Percentiles rank a stretch among this genome's conserved stretches.
Conservation (phyloP, 2,329 filamentous ascomycete genomes). For the Aspergillus jensenii region DNA sequence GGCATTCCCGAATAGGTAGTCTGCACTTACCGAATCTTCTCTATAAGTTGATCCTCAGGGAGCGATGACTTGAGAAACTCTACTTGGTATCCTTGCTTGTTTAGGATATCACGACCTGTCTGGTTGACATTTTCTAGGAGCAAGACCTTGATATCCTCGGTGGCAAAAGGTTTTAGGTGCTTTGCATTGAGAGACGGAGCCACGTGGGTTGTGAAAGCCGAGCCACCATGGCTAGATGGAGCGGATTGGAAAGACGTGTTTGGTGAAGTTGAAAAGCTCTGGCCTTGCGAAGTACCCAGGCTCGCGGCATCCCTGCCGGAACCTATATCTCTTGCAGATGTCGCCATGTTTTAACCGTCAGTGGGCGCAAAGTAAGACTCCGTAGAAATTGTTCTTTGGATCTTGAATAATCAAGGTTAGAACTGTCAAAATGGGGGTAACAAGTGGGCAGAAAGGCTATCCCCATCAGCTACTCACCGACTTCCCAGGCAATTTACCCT, state of each 20-base stretch:
- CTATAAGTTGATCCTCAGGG: slow-evolving; percentile 88
- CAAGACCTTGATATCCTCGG: slow-evolving; percentile 93
- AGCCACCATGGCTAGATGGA: slow-evolving; percentile 61
- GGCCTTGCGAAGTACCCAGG: slow-evolving; percentile 56
- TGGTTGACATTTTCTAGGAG: slow-evolving; percentile 95
- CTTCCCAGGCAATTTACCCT: not conserved
- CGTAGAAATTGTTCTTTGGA: not conserved
- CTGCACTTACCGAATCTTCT: slow-evolving; percentile 78
- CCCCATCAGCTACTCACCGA: not conserved
- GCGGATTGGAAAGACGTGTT: slow-evolving; percentile 73
- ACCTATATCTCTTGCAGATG: slow-evolving; percentile 38
- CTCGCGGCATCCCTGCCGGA: slow-evolving; percentile 27
- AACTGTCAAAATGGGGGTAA: not conserved
- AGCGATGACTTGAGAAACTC: slow-evolving; percentile 86
- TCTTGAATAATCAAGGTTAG: not conserved
- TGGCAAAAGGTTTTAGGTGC: slow-evolving; percentile 91
- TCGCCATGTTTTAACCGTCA: slow-evolving; percentile 17
- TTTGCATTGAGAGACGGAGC: slow-evolving; percentile 57
- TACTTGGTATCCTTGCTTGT: slow-evolving; percentile 89
- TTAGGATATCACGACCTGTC: slow-evolving; percentile 80
- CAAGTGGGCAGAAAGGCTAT: not conserved
- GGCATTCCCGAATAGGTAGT: slow-evolving; percentile 4
- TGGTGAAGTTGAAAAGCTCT: slow-evolving; percentile 74
- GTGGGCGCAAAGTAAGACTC: not conserved
- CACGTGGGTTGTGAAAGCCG: slow-evolving; percentile 41